Evolutionary conservation across 225 moss, liverwort and hornwort genomes (phyloP).

Genomic region (Bryum argenteum): DNA sequence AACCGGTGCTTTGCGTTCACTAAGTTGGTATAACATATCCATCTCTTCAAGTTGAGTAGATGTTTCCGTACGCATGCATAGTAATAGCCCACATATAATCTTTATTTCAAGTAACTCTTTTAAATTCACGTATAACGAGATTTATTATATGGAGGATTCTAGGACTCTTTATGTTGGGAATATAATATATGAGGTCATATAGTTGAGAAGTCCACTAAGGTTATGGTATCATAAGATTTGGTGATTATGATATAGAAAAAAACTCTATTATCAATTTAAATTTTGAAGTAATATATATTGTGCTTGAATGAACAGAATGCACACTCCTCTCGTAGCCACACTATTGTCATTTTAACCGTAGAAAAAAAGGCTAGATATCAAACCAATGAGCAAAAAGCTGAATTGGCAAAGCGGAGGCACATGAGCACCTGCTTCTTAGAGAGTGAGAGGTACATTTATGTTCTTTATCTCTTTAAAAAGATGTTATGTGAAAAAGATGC

Average conservation of each 20-base stretch:
- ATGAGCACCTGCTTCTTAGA: slow-evolving; percentile 59
- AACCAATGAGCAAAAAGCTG: slow-evolving; percentile 45
- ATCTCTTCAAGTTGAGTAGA: not conserved
- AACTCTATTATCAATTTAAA: too few species aligned
- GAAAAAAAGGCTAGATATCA: slow-evolving; percentile 70
- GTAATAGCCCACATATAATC: too few species aligned
- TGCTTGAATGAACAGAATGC: slow-evolving; percentile 58
- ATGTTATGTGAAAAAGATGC: too few species aligned
- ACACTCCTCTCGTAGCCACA: slow-evolving; percentile 92
- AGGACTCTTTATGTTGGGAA: too few species aligned
- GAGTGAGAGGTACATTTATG: slow-evolving; percentile 61
- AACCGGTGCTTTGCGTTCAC: slow-evolving; percentile 84
- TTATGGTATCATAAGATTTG: too few species aligned
- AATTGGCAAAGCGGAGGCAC: slow-evolving; percentile 52
- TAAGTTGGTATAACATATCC: slow-evolving; percentile 58
- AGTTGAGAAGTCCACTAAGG: too few species aligned
- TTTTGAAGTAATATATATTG: not conserved
- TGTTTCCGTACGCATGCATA: not conserved
- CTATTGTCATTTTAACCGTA: slow-evolving; percentile 80
- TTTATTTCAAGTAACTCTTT: too few species aligned
- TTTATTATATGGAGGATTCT: too few species aligned
- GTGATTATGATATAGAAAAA: too few species aligned
- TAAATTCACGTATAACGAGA: too few species aligned
- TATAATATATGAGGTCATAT: too few species aligned
- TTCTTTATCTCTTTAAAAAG: too few species aligned